These are phyloP conservation scores for Fusarium dlaminii DNA, from an alignment of 2,329 filamentous ascomycete genomes.

Conservation along the genomic window DNA sequence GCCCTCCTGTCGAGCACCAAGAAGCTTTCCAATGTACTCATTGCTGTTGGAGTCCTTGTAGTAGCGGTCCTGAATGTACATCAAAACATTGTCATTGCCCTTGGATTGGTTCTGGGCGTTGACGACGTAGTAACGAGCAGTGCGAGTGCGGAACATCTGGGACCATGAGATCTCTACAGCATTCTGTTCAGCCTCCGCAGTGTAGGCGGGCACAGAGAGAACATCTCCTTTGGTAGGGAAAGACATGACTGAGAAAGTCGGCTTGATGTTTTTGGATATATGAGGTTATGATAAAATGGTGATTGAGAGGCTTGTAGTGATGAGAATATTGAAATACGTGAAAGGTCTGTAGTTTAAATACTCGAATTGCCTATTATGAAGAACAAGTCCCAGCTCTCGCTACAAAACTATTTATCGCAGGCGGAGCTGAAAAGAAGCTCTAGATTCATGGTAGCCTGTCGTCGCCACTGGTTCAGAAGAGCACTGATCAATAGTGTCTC, in stretches of 20 bases:
- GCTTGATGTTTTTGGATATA: background rate
- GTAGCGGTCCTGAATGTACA: slow-evolving; percentile 24
- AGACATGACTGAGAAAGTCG: slow-evolving; percentile 14
- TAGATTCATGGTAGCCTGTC: too few species aligned
- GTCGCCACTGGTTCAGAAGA: background rate
- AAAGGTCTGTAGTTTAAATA: background rate
- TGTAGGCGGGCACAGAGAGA: slow-evolving; percentile 22
- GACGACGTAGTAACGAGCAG: slow-evolving; percentile 27
- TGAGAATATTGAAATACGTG: fast-evolving
- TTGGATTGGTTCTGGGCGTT: slow-evolving; percentile 22
- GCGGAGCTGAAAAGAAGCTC: background rate
- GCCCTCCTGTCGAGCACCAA: slow-evolving; percentile 14
- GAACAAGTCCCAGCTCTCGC: background rate
- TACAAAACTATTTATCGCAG: background rate
- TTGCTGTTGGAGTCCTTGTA: slow-evolving; percentile 15
- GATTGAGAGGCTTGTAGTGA: too few species aligned
- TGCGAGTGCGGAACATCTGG: slow-evolving; percentile 12
- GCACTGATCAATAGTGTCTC: background rate
- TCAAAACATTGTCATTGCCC: slow-evolving; percentile 7
- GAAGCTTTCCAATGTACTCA: slow-evolving; percentile 18
- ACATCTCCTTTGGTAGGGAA: slow-evolving; percentile 5
- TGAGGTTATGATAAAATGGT: background rate
- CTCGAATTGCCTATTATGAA: fast-evolving
- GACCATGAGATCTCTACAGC: slow-evolving; percentile 20
- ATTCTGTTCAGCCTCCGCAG: slow-evolving; percentile 6